Evolutionary conservation across 2,329 filamentous ascomycete genomes (phyloP).

Genomic region (Aspergillus sp.): DNA sequence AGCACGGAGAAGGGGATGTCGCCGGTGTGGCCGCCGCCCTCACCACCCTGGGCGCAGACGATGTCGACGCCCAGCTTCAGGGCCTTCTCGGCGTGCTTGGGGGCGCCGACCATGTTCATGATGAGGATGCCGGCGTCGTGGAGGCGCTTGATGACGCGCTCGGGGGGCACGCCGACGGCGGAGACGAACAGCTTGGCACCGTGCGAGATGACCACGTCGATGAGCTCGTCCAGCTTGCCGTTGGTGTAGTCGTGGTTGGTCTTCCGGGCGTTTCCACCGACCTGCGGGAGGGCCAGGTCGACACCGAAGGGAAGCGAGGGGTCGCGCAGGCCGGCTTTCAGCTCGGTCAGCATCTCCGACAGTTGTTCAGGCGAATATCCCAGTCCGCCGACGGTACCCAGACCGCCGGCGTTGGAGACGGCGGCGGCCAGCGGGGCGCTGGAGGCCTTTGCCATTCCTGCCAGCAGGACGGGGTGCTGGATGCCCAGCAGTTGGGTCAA

Average conservation of each 20-base stretch:
- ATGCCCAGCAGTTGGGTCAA: slow-evolving; percentile 78
- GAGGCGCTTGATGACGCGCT: slow-evolving; percentile 68
- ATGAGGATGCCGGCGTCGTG: slow-evolving; percentile 78
- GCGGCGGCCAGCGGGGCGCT: slow-evolving; percentile 77
- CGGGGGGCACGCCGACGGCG: slow-evolving; percentile 83
- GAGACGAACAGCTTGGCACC: slow-evolving; percentile 83
- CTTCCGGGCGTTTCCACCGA: slow-evolving; percentile 78
- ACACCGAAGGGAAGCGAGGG: slow-evolving; percentile 81
- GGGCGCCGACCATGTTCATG: slow-evolving; percentile 98
- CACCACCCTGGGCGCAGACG: slow-evolving; percentile 87
- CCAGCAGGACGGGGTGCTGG: slow-evolving; percentile 83
- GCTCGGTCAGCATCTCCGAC: slow-evolving; percentile 78
- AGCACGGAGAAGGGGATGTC: slow-evolving; percentile 83
- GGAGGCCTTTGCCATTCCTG: slow-evolving; percentile 88
- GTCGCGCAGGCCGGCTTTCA: slow-evolving; percentile 70
- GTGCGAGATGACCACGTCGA: slow-evolving; percentile 80
- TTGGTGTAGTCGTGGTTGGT: slow-evolving; percentile 97
- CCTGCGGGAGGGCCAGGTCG: slow-evolving; percentile 85
- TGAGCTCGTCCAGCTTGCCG: slow-evolving; percentile 81
- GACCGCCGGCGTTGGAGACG: slow-evolving; percentile 83
- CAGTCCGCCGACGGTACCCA: slow-evolving; percentile 62
- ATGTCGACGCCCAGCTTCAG: slow-evolving; percentile 84
- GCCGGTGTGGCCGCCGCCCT: slow-evolving; percentile 91
- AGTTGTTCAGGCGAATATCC: slow-evolving; percentile 73
- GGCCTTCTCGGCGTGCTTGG: slow-evolving; percentile 86